Base-by-base conservation (phyloP, 148 eudicot genomes). In the Amaranthus palmeri region DNA sequence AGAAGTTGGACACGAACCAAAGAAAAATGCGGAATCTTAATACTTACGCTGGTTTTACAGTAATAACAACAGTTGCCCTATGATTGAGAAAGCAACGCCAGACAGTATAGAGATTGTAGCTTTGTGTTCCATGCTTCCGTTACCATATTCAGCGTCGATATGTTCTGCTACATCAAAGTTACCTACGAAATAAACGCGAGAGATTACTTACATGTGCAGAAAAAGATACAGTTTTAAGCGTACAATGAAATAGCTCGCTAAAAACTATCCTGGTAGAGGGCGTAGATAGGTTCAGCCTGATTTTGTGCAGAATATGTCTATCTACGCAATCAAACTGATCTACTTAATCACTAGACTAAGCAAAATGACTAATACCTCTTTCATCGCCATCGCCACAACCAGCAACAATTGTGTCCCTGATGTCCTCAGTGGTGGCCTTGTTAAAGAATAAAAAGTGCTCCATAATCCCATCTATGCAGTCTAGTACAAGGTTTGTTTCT, bases 401-500 rank as follows among this genome's bases (percentile, higher is more conserved):
- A 9, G 84, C 77, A 57, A 75, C 68, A 74, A 90, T 75, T 0
- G 90, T 85, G 4, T 86, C 87, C 53, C 80, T 74, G 4, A 90
- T 78, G 63, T 83, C 87, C 54, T 45, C 36, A 63, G 86, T 55
- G 0, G 92, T 79, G 54, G 92, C 96, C 73, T 68, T 74, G 70
- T 86, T 90, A 71, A 69, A 81, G 68, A 90, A 90, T 18, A 64
- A 18, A 48, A 90, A 90, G 69, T 76, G 66, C 14, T 56, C 53
- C 56, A 88, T 41, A 61, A 90, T 68, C 46, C 72, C 76, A 7
- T 79, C 84, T 8, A 90, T 65, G 74, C 96, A 90, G 65, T 79
- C 64, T 18, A 90, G 83, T 55, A 85, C 86, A 0, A 72, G 92
- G 71, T 88, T 57, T 17, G 92, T 90, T 79, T 90, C 96, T 8